These are phyloP conservation scores for Teratosphaeria destructans DNA, from an alignment of 2,329 filamentous ascomycete species.

Conservation along the genomic window DNA sequence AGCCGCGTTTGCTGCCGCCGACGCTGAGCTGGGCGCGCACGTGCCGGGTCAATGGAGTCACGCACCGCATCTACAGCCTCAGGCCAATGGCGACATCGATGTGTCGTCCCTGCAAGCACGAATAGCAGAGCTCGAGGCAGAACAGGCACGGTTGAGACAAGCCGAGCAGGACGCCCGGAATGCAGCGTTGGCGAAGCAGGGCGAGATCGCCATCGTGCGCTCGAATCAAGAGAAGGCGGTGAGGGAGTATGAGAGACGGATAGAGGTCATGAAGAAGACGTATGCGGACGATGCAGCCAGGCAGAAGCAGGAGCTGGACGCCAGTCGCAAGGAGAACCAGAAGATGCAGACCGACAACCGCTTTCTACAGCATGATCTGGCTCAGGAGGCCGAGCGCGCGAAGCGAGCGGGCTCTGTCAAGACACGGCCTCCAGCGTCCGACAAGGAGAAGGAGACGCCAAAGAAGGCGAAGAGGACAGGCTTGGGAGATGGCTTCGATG, in stretches of 20 bases:
- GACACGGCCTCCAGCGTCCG: constrained; percentile 1
- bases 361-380: constrained; percentile 62
- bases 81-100: constrained; percentile 8
- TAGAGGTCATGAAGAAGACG: constrained; percentile 51
- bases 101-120: constrained; percentile 29
- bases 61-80: constrained; percentile 6
- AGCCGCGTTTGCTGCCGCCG: constrained; percentile 23
- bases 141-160: constrained; percentile 28
- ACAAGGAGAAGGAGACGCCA: constrained; percentile 17
- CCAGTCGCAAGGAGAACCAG: constrained; percentile 54
- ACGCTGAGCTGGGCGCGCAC: constrained; percentile 22
- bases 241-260: constrained; percentile 52
- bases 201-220: constrained; percentile 66
- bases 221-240: constrained; percentile 54
- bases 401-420: constrained; percentile 32
- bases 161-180: constrained; percentile 33
- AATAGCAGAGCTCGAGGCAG: constrained; percentile 37
- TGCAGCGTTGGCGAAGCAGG: constrained; percentile 52
- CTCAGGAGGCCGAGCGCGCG: constrained; percentile 47
- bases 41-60: constrained; percentile 14
- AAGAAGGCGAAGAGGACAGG: constrained; percentile 15
- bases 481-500: constrained; percentile 64
- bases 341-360: constrained; percentile 58
- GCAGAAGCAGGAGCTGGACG: constrained; percentile 54
- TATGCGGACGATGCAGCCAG: constrained; percentile 55